phyloP scores from a whole-genome alignment of 208 protist species.

The Crithidia expoeki region DNA sequence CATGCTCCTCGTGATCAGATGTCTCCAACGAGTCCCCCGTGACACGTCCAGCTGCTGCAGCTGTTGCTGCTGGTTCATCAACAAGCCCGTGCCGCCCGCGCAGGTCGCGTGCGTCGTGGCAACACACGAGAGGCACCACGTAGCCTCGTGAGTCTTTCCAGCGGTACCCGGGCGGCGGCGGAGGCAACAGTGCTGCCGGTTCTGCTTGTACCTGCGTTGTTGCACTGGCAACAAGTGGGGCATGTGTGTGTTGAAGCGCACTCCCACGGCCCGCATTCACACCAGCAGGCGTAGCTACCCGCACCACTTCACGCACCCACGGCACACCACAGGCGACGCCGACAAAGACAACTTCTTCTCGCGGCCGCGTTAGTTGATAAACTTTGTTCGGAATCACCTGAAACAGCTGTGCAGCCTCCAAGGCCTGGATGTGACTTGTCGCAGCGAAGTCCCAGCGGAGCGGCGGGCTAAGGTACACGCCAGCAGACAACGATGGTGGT shows the following conservation, averaged over 20 bases:
- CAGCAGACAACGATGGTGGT: background rate
- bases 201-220: background rate
- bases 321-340: conserved; percentile 58
- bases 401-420: conserved; percentile 21
- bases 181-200: background rate
- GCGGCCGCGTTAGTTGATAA: conserved; percentile 10
- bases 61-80: conserved; percentile 3
- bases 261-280: background rate
- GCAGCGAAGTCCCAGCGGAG: conserved; percentile 19
- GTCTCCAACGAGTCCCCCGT: background rate
- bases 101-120: conserved; percentile 31
- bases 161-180: conserved; percentile 22
- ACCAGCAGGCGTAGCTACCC: background rate
- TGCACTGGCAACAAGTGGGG: background rate
- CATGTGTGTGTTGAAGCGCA: background rate
- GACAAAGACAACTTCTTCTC: conserved; percentile 47
- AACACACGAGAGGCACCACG: conserved; percentile 34
- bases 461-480: conserved; percentile 20
- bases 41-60: background rate
- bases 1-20: background rate
- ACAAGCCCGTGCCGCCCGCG: conserved; percentile 20
- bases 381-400: conserved; percentile 9
- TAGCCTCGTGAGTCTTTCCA: conserved; percentile 19
- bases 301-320: conserved; percentile 37
- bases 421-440: conserved; percentile 2